These are phyloP conservation scores for Gliomastix tumulicola DNA, from an alignment of 2,329 filamentous ascomycete genomes.

Conservation along the genomic window DNA sequence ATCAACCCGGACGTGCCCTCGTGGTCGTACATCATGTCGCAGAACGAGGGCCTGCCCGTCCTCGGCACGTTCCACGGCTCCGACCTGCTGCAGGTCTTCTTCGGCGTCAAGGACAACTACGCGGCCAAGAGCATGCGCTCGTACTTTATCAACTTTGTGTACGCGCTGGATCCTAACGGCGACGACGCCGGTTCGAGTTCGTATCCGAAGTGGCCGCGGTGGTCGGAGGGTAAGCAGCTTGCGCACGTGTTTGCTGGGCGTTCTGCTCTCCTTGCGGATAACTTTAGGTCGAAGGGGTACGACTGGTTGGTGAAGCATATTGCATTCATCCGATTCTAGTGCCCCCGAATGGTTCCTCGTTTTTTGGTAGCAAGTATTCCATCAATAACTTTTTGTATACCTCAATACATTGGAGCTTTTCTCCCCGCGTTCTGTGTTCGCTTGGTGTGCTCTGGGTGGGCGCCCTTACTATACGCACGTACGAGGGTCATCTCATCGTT, in stretches of 20 bases:
- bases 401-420: no score
- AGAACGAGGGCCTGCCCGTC: constrained; percentile 51
- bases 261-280: not conserved
- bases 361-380: no score
- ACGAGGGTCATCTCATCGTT: no score
- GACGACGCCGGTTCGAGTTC: constrained; percentile 17
- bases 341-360: no score
- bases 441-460: no score
- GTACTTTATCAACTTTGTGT: constrained; percentile 54
- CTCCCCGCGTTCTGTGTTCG: no score
- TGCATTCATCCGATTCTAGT: no score
- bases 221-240: constrained; percentile 30
- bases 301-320: constrained; percentile 1
- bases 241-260: not conserved
- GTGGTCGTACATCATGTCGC: constrained; percentile 56
- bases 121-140: constrained; percentile 38
- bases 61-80: constrained; percentile 58
- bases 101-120: constrained; percentile 39
- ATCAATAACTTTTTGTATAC: no score
- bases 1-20: constrained; percentile 37
- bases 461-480: no score
- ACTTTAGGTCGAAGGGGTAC: not conserved
- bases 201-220: constrained; percentile 23
- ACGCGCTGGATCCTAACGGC: constrained; percentile 49
- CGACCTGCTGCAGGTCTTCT: constrained; percentile 50